Conservation (phyloP, 495 filamentous ascomycete genomes). For the Cetradonia linearis region DNA sequence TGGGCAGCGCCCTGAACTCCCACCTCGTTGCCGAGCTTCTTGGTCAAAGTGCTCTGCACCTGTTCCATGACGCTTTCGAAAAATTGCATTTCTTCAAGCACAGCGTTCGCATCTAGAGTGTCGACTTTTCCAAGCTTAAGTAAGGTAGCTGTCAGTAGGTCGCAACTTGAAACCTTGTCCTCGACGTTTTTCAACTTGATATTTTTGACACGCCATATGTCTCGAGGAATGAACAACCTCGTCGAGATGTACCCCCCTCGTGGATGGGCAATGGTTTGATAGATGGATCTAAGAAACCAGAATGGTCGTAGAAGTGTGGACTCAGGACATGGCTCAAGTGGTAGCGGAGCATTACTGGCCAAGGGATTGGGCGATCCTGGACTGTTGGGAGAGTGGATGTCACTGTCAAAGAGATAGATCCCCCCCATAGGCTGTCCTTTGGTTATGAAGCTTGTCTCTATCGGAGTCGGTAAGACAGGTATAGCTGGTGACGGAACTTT, state of each 20-base stretch:
- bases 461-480: constrained; percentile 61
- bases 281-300: constrained; percentile 90
- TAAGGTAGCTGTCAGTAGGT: constrained; percentile 81
- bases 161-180: constrained; percentile 91
- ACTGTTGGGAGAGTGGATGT: constrained; percentile 64
- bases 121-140: constrained; percentile 75
- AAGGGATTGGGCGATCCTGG: constrained; percentile 57
- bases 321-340: constrained; percentile 84
- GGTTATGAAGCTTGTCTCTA: constrained; percentile 45
- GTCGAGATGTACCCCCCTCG: constrained; percentile 86
- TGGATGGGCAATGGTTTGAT: constrained; percentile 84
- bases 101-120: constrained; percentile 76
- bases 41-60: constrained; percentile 61
- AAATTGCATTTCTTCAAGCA: constrained; percentile 92
- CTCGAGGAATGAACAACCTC: constrained; percentile 80
- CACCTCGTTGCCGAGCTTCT: constrained; percentile 85
- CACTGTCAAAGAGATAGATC: constrained; percentile 72
- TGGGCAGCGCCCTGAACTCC: constrained; percentile 59
- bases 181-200: constrained; percentile 85
- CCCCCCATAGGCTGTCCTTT: constrained; percentile 53
- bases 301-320: constrained; percentile 81
- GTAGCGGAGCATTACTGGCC: constrained; percentile 49
- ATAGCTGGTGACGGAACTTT: constrained; percentile 40
- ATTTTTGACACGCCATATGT: constrained; percentile 88
- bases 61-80: constrained; percentile 81